Evolutionary conservation across 805 yeast species (phyloP).

Genomic region (Sugiyamaella americana): DNA sequence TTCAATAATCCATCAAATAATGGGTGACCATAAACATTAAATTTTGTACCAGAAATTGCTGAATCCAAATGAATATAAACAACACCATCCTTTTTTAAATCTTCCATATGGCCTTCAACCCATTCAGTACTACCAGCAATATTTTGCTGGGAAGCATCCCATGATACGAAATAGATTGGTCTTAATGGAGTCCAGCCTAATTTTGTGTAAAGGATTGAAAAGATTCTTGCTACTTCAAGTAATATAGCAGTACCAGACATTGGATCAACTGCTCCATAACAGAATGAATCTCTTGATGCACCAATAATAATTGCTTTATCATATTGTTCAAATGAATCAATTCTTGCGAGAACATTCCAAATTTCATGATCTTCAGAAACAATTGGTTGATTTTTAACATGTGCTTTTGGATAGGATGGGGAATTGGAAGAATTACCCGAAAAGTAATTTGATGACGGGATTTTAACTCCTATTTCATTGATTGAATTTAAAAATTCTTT

Average conservation of each 20-base stretch:
- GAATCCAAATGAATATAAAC: conserved; percentile 71
- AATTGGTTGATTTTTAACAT: conserved; percentile 39
- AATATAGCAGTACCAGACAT: conserved; percentile 70
- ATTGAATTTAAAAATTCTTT: conserved; percentile 36
- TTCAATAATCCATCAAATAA: conserved; percentile 45
- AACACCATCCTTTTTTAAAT: conserved; percentile 53
- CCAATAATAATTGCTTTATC: conserved; percentile 72
- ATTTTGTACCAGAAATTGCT: conserved; percentile 37
- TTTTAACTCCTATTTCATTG: conserved; percentile 36
- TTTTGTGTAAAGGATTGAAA: conserved; percentile 56
- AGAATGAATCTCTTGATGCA: conserved; percentile 71
- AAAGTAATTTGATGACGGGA: conserved; percentile 22
- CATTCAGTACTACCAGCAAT: conserved; percentile 81
- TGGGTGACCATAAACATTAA: conserved; percentile 62
- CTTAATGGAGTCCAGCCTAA: conserved; percentile 80
- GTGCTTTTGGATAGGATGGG: conserved; percentile 20
- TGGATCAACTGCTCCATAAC: conserved; percentile 67
- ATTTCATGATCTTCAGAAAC: conserved; percentile 51
- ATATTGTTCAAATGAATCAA: conserved; percentile 73
- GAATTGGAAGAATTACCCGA: conserved; percentile 41
- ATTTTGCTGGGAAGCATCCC: conserved; percentile 77
- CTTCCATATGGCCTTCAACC: conserved; percentile 50
- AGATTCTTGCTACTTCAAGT: conserved; percentile 62
- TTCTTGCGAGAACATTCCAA: conserved; percentile 74
- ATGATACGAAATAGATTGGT: conserved; percentile 73